Percentiles rank a stretch among this genome's conserved stretches.
phyloP scores from a whole-genome alignment of 164 flowering plant species.

The Vitis cinerea region DNA sequence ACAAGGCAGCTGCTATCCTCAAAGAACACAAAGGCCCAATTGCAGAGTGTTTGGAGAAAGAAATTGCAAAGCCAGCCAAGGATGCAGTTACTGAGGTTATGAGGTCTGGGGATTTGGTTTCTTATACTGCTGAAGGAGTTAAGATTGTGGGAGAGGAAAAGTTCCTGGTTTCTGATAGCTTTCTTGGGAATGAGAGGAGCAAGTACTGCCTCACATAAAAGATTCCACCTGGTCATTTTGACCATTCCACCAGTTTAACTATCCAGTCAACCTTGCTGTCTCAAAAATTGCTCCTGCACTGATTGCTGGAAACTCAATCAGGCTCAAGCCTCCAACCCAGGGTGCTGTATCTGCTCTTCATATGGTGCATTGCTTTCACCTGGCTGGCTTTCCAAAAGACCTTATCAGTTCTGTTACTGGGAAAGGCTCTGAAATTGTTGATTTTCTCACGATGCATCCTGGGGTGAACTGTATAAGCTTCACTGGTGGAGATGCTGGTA shows the following conservation, averaged over 20 bases:
- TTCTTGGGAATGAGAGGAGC: constrained; percentile 95
- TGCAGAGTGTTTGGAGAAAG: constrained; percentile 91
- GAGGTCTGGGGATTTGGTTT: constrained; percentile 92
- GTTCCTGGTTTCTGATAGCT: constrained; percentile 90
- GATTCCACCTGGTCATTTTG: constrained; percentile 95
- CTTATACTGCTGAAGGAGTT: constrained; percentile 94
- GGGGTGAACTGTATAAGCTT: constrained; percentile 94
- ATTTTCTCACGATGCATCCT: constrained; percentile 98
- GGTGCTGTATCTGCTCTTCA: constrained; percentile 95
- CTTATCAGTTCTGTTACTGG: constrained; percentile 94
- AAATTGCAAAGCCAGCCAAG: constrained; percentile 97
- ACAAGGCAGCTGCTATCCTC: constrained; percentile 91
- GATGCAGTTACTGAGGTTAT: constrained; percentile 98
- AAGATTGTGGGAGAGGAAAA: constrained; percentile 86
- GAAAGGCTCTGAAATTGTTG: constrained; percentile 97
- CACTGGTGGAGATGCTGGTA: constrained; percentile 97
- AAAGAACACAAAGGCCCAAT: constrained; percentile 88
- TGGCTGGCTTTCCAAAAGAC: constrained; percentile 97
- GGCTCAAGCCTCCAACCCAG: constrained; percentile 98
- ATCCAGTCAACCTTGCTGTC: constrained; percentile 96
- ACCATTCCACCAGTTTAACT: constrained; percentile 97
- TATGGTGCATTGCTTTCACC: constrained; percentile 98
- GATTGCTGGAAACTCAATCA: constrained; percentile 92
- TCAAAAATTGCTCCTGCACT: constrained; percentile 95
- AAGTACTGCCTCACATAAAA: constrained; percentile 94